Percentiles rank a stretch among this genome's conserved stretches.
Evolutionary conservation across 768 basidiomycete genomes (phyloP).

Genomic region (Coprinopsis cinerea): DNA sequence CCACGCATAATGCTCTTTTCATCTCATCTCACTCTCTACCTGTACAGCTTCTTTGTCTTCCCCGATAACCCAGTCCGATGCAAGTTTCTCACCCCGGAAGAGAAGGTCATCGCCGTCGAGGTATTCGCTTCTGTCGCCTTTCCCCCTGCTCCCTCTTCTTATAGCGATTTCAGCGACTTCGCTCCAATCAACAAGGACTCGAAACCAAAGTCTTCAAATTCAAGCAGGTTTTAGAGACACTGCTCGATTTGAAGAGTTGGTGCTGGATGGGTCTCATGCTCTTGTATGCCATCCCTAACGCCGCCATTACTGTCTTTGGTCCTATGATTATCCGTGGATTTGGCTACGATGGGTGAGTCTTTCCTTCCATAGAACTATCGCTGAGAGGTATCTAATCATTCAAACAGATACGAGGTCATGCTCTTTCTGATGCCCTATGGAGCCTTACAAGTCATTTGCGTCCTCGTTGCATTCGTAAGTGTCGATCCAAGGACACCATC

Average conservation of each 20-base stretch:
- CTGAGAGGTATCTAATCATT: too few species aligned
- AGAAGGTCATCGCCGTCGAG: slow-evolving; percentile 28
- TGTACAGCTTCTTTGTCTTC: slow-evolving; percentile 24
- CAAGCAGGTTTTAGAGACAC: slow-evolving; percentile 24
- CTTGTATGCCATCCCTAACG: slow-evolving; percentile 19
- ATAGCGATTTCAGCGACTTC: slow-evolving; percentile 18
- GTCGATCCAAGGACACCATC: too few species aligned
- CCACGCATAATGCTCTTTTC: background rate
- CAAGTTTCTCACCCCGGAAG: slow-evolving; percentile 24
- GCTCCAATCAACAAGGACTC: slow-evolving; percentile 31
- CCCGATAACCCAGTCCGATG: slow-evolving; percentile 27
- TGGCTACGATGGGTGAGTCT: slow-evolving; percentile 25
- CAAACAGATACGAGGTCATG: slow-evolving; percentile 27
- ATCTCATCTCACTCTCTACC: background rate
- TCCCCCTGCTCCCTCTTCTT: background rate
- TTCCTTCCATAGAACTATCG: too few species aligned
- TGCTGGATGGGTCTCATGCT: slow-evolving; percentile 26
- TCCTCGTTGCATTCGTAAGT: slow-evolving; percentile 25
- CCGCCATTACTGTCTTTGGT: slow-evolving; percentile 22
- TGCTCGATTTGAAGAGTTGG: slow-evolving; percentile 30
- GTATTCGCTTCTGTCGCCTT: slow-evolving; percentile 10
- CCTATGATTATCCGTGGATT: slow-evolving; percentile 28
- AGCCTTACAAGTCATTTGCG: slow-evolving; percentile 19
- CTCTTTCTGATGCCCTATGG: slow-evolving; percentile 26
- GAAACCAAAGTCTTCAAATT: slow-evolving; percentile 28